Conservation (phyloP, 2,329 filamentous ascomycete species). For the Mariannaea sp. region DNA sequence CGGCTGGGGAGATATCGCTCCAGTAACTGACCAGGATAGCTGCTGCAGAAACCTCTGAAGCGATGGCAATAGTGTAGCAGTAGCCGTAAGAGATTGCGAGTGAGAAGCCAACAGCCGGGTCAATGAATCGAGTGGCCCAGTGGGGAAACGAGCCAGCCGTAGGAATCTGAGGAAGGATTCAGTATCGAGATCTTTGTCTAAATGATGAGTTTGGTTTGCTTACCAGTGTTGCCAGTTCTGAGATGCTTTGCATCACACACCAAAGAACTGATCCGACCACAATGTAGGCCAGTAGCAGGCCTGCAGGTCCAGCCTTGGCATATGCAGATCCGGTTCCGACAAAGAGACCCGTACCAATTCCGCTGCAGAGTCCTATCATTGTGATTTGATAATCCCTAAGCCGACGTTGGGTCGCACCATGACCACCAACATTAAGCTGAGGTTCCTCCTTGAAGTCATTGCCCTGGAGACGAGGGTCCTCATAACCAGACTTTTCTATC, state of each 20-base stretch:
- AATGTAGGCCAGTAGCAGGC: conserved; percentile 29
- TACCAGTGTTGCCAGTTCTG: conserved; percentile 32
- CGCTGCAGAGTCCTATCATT: conserved; percentile 34
- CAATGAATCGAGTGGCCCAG: conserved; percentile 36
- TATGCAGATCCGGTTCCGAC: conserved; percentile 34
- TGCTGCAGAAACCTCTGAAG: conserved; percentile 31
- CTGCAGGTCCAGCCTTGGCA: conserved; percentile 32
- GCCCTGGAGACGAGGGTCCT: not conserved
- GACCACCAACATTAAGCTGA: conserved; percentile 31
- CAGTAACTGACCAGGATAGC: conserved; percentile 32
- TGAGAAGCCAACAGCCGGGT: conserved; percentile 31
- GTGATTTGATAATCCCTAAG: conserved; percentile 34
- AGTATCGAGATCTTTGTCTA: too few relatives aligned
- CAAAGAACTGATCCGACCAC: conserved; percentile 32
- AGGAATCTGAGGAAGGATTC: conserved; percentile 18
- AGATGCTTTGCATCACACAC: conserved; percentile 36
- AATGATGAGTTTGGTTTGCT: not conserved
- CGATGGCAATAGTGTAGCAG: conserved; percentile 33
- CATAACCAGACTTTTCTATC: conserved; percentile 1
- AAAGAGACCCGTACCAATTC: conserved; percentile 33
- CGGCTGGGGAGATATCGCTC: conserved; percentile 32
- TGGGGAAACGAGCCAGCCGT: conserved; percentile 35
- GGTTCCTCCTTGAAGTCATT: conserved; percentile 19
- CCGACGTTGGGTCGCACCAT: conserved; percentile 30
- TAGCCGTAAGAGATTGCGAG: conserved; percentile 34